Evolutionary conservation across 2,329 filamentous ascomycete species (phyloP), one percentile per base, ranked within the genome.

Genomic region (Leptodontidium sp.): DNA sequence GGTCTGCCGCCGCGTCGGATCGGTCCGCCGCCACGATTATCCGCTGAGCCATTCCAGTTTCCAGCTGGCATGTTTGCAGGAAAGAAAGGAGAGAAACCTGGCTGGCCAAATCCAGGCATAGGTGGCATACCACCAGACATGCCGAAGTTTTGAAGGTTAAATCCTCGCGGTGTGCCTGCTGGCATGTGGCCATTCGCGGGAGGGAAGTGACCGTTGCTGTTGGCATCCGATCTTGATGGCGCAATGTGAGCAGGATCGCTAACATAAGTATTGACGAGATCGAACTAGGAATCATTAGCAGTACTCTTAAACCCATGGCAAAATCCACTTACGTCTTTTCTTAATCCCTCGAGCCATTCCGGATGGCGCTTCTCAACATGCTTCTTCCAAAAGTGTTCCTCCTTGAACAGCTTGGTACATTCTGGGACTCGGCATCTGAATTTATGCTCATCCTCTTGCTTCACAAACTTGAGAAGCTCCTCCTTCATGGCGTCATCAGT

Each of bases 381-480:
- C 84, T 99, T 99, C 77, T 90, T 91, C 95, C 97, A 99, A 79
- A 99, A 99, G 75, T 95, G 90, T 53, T 97, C 92, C 68, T 96
- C 96, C 80, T 98, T 98, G 86, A 99, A 99, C 8, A 99, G 84
- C 81, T 99, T 99, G 12, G 92, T 91, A 81, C 96, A 99, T 49
- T 98, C 94, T 1, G 95, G 95, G 4, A 97, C 94, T 80, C 96
- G 97, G 86, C 96, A 99, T 70, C 97, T 90, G 85, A 91, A 99
- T 79, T 98, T 98, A 76, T 95, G 91, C 80, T 98, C 94, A 75
- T 99, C 97, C 80, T 99, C 96, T 81, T 98, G 95, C 83, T 98
- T 98, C 71, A 98, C 93, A 75, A 89, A 93, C 80, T 97, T 97
- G 73, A 83, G 80, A 49, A 98, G 83, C 79, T 99, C 96, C 50